phyloP scores from a whole-genome alignment of 2,329 filamentous ascomycete species.

The Diaporthe caulivora region DNA sequence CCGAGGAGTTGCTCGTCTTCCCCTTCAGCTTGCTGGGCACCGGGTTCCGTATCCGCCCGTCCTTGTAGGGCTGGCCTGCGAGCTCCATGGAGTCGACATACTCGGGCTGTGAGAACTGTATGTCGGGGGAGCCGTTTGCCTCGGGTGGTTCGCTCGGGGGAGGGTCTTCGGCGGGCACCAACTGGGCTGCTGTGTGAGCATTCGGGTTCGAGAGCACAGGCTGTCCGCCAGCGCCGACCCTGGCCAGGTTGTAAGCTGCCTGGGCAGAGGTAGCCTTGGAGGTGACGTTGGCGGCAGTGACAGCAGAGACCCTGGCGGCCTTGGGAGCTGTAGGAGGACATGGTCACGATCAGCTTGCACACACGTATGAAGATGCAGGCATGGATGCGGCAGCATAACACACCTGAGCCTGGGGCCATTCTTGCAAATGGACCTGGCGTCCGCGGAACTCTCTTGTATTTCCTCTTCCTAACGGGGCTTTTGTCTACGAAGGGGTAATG shows the following conservation, averaged over 20 bases:
- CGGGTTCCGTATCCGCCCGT: constrained; percentile 67
- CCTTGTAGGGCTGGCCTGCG: constrained; percentile 47
- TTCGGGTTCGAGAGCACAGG: constrained; percentile 28
- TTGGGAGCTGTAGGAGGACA: constrained; percentile 33
- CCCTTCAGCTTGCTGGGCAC: constrained; percentile 73
- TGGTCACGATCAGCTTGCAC: constrained; percentile 32
- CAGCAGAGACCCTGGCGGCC: constrained; percentile 30
- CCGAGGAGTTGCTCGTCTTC: constrained; percentile 66
- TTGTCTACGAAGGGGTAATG: constrained; percentile 8
- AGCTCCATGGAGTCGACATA: constrained; percentile 42
- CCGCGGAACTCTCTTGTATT: constrained; percentile 16
- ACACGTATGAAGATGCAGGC: neutral
- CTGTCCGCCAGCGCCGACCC: constrained; percentile 20
- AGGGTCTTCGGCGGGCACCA: constrained; percentile 29
- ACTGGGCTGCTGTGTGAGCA: constrained; percentile 33
- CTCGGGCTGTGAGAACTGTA: constrained; percentile 41
- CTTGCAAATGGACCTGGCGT: constrained; percentile 37
- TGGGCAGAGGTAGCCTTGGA: constrained; percentile 27
- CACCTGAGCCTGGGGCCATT: constrained; percentile 39
- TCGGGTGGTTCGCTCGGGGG: constrained; percentile 8
- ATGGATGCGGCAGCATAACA: constrained; percentile 23
- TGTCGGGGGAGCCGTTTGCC: constrained; percentile 19
- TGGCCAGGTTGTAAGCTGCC: constrained; percentile 27
- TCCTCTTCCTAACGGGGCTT: constrained; percentile 7
- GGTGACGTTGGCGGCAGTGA: constrained; percentile 19